Base-by-base conservation (phyloP, 306 rosid species). In the Glycine latifolia region DNA sequence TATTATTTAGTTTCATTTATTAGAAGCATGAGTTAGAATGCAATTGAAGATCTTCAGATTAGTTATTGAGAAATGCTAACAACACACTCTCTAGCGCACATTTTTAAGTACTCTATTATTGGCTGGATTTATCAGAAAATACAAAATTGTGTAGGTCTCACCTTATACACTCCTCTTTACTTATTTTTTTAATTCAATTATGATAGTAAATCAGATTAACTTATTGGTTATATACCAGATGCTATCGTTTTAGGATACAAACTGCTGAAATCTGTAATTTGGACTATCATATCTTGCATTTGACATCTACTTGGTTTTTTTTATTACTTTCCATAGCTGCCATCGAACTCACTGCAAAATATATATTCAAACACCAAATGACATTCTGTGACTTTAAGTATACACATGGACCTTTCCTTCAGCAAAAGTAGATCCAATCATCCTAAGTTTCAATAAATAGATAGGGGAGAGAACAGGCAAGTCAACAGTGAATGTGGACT, bases 1-100 rank as follows among this genome's bases (percentile, higher is more conserved):
- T 73, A 62, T n/a, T 52, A 72, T 49, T 50, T 58, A 13, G 47
- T 71, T 62, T 69, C 26, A 17, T 63, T 80, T 71, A 60, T 35
- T 47, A 7, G 61, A 70, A 43, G 66, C 49, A 49, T 11, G 31
- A 15, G 50, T 52, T 10, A 20, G 48, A 15, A 39, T 10, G 49
- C 13, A 26, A 10, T 12, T 20, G 46, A 11, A 44, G 71, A 47
- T 3, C 43, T 16, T 78, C 13, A 8, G 20, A 44, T 69, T 20
- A 20, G 13, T 55, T 67, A 37, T 44, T 65, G 48, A 65, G 3
- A 11, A 65, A 37, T 6, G 17, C 2, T 37, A 13, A 3, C 47
- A 35, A 13, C 1, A 63, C 4, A 63, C 15, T 61, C 6, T 9
- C 3, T 9, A 0, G 4, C 7, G 10, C 6, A 26, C 44, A n/a